These are phyloP conservation scores for Misopates orontium DNA, from an alignment of 257 asterid genomes.

Conservation along the genomic window DNA sequence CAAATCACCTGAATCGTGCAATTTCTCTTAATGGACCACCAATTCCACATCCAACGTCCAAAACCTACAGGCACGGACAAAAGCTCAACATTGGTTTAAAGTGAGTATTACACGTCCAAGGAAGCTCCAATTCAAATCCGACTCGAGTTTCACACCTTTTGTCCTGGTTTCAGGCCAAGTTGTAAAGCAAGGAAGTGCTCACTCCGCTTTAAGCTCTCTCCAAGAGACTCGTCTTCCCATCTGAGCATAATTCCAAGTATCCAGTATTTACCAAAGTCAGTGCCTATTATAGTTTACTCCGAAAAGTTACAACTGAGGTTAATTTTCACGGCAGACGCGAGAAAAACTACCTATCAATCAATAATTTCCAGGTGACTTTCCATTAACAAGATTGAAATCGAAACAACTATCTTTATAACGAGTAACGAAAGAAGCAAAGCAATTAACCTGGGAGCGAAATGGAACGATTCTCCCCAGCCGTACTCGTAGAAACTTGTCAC, in stretches of 20 bases:
- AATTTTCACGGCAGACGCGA: too few relatives aligned
- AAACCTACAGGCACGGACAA: conserved; percentile 50
- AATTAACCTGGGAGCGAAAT: conserved; percentile 86
- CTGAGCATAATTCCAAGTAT: conserved; percentile 32
- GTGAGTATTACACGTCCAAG: background rate
- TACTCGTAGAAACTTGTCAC: conserved; percentile 98
- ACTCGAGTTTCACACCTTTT: conserved; percentile 54
- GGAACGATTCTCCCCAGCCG: conserved; percentile 99
- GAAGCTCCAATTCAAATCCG: conserved; percentile 14
- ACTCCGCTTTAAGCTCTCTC: conserved; percentile 82
- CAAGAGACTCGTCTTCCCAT: conserved; percentile 93
- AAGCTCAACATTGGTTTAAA: background rate
- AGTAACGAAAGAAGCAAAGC: too few relatives aligned
- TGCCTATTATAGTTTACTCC: too few relatives aligned
- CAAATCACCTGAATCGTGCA: conserved; percentile 82
- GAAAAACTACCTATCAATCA: too few relatives aligned
- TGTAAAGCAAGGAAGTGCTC: conserved; percentile 96
- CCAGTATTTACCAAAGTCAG: too few relatives aligned
- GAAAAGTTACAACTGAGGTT: too few relatives aligned
- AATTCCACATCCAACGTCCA: conserved; percentile 98
- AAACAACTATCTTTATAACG: too few relatives aligned
- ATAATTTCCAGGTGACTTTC: too few relatives aligned
- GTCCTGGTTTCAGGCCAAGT: conserved; percentile 81
- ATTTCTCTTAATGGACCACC: conserved; percentile 98
- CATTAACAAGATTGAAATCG: too few relatives aligned